phyloP scores from a whole-genome alignment of 352 stramenopile species.

The Phytophthora ohioensis region DNA sequence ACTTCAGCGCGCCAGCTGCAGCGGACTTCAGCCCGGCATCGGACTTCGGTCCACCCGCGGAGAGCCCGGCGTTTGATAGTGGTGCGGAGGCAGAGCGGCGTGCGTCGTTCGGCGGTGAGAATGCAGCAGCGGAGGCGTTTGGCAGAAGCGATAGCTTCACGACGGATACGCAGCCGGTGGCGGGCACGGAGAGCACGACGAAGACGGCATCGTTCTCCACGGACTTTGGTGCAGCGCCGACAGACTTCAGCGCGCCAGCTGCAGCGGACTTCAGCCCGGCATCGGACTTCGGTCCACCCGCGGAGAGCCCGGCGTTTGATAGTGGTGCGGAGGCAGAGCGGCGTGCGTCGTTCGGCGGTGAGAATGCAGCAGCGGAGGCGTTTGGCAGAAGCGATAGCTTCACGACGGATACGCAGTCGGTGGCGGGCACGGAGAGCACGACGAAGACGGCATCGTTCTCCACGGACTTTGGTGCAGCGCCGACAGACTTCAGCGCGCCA shows the following conservation, averaged over 20 bases:
- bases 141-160: too few species aligned
- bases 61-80: too few species aligned
- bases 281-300: conserved; percentile 6
- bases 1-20: too few species aligned
- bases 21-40: too few species aligned
- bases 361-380: too few species aligned
- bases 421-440: not conserved
- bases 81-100: too few species aligned
- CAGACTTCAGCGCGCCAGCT: not conserved
- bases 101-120: too few species aligned
- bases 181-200: too few species aligned
- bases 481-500: conserved; percentile 1
- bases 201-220: not conserved
- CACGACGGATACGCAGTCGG: not conserved
- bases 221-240: not conserved
- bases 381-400: not conserved
- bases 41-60: too few species aligned
- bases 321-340: not conserved
- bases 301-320: not conserved
- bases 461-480: not conserved
- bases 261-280: not conserved
- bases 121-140: too few species aligned
- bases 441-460: conserved; percentile 1
- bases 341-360: not conserved
- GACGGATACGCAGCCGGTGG: too few species aligned